Percentiles rank a stretch among this genome's conserved stretches.
phyloP scores from a whole-genome alignment of 768 basidiomycete species.

The Cystobasidium onofrii region DNA sequence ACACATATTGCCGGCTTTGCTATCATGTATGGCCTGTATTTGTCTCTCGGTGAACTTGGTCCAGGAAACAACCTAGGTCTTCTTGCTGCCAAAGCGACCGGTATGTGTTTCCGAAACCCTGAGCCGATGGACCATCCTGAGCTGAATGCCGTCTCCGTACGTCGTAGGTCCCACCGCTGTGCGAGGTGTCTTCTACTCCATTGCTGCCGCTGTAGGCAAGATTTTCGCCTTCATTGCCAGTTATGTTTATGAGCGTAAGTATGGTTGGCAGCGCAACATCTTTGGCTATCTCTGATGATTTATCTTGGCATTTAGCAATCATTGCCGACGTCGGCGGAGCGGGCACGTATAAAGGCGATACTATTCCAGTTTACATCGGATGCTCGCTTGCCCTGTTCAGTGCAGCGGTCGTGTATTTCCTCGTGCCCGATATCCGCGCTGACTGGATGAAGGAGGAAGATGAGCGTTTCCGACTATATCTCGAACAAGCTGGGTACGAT shows the following conservation, averaged over 20 bases:
- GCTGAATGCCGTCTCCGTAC: neutral
- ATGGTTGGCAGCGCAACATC: neutral
- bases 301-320: slow-evolving; percentile 36
- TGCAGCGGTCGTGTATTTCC: slow-evolving; percentile 62
- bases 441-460: slow-evolving; percentile 69
- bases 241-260: slow-evolving; percentile 39
- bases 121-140: no score
- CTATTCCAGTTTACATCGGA: slow-evolving; percentile 37
- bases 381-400: slow-evolving; percentile 65
- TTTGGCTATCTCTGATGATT: slow-evolving; percentile 14
- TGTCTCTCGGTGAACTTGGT: slow-evolving; percentile 79
- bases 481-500: slow-evolving; percentile 32
- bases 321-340: slow-evolving; percentile 37
- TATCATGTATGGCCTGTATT: slow-evolving; percentile 81
- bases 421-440: slow-evolving; percentile 71
- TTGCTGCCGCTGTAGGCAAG: slow-evolving; percentile 67
- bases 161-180: slow-evolving; percentile 20
- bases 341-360: slow-evolving; percentile 28
- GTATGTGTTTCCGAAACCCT: neutral
- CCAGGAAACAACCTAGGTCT: slow-evolving; percentile 81
- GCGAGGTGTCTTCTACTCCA: slow-evolving; percentile 30
- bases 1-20: slow-evolving; percentile 59
- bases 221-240: slow-evolving; percentile 45
- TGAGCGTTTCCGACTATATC: slow-evolving; percentile 28
- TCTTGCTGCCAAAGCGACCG: slow-evolving; percentile 65